These are phyloP conservation scores for Areca catechu DNA, from an alignment of 176 grass and related monocot genomes.

Conservation along the genomic window DNA sequence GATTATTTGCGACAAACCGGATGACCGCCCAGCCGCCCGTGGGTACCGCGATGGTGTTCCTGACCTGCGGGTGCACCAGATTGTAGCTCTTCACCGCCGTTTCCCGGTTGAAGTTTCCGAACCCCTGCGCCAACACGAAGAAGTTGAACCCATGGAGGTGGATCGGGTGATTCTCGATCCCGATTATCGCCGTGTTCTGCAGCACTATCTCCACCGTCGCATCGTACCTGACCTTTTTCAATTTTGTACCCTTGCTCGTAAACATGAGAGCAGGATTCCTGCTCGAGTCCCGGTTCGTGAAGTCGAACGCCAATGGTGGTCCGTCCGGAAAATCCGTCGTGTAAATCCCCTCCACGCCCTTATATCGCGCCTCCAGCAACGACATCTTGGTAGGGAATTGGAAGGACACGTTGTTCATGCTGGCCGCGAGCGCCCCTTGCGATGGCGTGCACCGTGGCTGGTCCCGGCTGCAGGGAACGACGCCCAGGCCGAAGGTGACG, in stretches of 20 bases:
- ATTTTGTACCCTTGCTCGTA: conserved; percentile 11
- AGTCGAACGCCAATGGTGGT: not conserved
- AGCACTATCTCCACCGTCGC: conserved; percentile 24
- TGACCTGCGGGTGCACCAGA: conserved; percentile 1
- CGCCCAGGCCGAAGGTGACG: conserved; percentile 36
- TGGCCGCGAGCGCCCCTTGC: no score
- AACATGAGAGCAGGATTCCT: no score
- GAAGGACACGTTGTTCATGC: no score
- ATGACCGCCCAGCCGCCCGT: conserved; percentile 9
- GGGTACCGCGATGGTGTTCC: conserved; percentile 17
- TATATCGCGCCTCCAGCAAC: no score
- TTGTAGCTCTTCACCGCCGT: not conserved
- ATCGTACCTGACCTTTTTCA: conserved; percentile 19
- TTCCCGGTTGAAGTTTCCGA: not conserved
- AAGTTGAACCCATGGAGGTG: conserved; percentile 10
- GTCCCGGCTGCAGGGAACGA: conserved; percentile 11
- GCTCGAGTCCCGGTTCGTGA: no score
- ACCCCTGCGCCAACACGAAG: not conserved
- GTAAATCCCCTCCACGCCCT: no score
- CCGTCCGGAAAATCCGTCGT: not conserved
- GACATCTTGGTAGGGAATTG: no score
- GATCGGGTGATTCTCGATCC: not conserved
- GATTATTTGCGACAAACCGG: conserved; percentile 13
- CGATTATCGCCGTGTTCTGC: conserved; percentile 19
- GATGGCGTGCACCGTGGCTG: conserved; percentile 28